These are phyloP conservation scores for Boletus pseudo-olivaceus DNA, from an alignment of 768 basidiomycete species.

Conservation along the genomic window DNA sequence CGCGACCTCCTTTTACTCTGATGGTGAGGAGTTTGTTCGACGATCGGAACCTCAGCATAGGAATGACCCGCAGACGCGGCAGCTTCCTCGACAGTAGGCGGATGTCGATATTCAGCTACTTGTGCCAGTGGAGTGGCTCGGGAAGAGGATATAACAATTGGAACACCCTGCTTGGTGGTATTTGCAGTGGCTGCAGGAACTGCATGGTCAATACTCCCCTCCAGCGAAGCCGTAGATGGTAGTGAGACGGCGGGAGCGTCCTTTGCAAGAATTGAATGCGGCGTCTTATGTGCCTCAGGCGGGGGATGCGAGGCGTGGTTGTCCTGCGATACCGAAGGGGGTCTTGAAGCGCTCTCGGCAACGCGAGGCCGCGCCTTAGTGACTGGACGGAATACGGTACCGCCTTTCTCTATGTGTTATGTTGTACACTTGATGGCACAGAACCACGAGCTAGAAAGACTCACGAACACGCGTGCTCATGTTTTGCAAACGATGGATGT, in stretches of 20 bases:
- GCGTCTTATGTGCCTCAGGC: conserved; percentile 2
- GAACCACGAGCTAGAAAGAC: conserved; percentile 31
- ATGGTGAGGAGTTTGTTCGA: conserved; percentile 5
- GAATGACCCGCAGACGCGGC: not conserved
- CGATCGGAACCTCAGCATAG: conserved; percentile 17
- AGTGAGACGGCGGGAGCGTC: not conserved
- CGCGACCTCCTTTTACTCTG: conserved; percentile 20
- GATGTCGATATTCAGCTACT: not conserved
- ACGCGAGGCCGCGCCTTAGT: conserved; percentile 51
- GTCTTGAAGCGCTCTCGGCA: conserved; percentile 19
- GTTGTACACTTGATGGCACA: conserved; percentile 2
- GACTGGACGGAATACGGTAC: conserved; percentile 66
- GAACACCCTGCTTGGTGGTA: conserved; percentile 9
- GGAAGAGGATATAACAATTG: conserved; percentile 20
- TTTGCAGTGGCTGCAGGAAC: not conserved
- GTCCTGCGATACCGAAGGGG: conserved; percentile 16
- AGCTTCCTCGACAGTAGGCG: not conserved
- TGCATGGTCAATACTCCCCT: not conserved
- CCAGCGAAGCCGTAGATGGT: conserved; percentile 6
- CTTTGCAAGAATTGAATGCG: not conserved
- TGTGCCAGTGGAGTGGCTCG: conserved; percentile 7
- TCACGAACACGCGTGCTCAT: conserved; percentile 59
- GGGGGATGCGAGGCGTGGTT: conserved; percentile 5
- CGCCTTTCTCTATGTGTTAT: conserved; percentile 58
- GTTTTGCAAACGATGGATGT: not conserved